phyloP scores from a whole-genome alignment of 805 yeast genomes.

The Sungouiella blattae region DNA sequence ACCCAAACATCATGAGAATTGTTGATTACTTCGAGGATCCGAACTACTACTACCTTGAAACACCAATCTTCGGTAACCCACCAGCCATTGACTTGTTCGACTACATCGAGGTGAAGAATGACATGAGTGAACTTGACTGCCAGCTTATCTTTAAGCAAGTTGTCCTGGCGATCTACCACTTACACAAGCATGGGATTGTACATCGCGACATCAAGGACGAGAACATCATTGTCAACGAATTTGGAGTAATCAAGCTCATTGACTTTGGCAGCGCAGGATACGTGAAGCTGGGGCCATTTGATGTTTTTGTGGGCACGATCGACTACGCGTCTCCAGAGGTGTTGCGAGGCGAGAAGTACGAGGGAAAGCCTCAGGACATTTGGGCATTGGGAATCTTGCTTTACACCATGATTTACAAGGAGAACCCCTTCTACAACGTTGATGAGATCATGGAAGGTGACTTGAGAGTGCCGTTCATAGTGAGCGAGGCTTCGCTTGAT shows the following conservation, averaged over 20 bases:
- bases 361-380: constrained; percentile 91
- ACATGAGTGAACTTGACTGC: constrained; percentile 78
- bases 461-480: constrained; percentile 63
- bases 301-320: constrained; percentile 94
- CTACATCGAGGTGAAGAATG: constrained; percentile 78
- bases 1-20: constrained; percentile 81
- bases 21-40: constrained; percentile 93
- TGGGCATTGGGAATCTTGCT: constrained; percentile 95
- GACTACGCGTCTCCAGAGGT: constrained; percentile 99
- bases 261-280: constrained; percentile 97
- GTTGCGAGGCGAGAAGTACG: constrained; percentile 80
- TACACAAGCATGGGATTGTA: constrained; percentile 82
- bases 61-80: constrained; percentile 83
- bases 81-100: constrained; percentile 94
- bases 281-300: constrained; percentile 87
- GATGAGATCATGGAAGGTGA: constrained; percentile 95
- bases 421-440: constrained; percentile 92
- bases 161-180: constrained; percentile 71
- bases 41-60: constrained; percentile 83
- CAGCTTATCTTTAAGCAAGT: constrained; percentile 75
- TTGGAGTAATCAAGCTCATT: constrained; percentile 77
- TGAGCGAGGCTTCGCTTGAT: constrained; percentile 56
- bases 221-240: constrained; percentile 80
- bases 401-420: constrained; percentile 87
- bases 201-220: constrained; percentile 97